phyloP scores from a whole-genome alignment of 345 rosid genomes.

The Pistacia vera region DNA sequence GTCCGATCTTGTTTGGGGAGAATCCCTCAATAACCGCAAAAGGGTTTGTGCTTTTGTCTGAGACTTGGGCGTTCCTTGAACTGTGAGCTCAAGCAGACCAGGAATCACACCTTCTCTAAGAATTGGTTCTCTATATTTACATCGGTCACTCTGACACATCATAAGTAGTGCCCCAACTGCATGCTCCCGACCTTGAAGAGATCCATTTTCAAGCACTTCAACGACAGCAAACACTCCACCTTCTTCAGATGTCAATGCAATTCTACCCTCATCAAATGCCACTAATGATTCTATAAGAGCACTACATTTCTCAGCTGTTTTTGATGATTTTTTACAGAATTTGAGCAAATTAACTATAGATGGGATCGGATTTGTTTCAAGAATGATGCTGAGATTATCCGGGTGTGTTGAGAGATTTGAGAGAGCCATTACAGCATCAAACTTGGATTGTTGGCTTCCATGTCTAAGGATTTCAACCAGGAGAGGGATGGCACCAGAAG shows the following conservation, averaged over 20 bases:
- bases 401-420: constrained; percentile 83
- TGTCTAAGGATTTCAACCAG: constrained; percentile 64
- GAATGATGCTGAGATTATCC: constrained; percentile 51
- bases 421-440: constrained; percentile 69
- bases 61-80: constrained; percentile 89
- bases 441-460: constrained; percentile 83
- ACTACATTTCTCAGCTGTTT: constrained; percentile 87
- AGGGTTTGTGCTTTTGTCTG: constrained; percentile 77
- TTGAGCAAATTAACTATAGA: constrained; percentile 60
- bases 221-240: constrained; percentile 87
- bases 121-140: constrained; percentile 88
- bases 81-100: constrained; percentile 93
- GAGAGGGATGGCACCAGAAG: constrained; percentile 78
- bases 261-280: constrained; percentile 74
- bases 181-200: constrained; percentile 79
- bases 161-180: constrained; percentile 80
- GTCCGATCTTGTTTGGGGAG: constrained; percentile 71
- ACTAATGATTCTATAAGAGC: constrained; percentile 73
- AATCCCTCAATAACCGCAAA: constrained; percentile 71
- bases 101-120: constrained; percentile 97
- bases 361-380: constrained; percentile 63
- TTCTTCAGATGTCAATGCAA: constrained; percentile 59
- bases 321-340: constrained; percentile 73
- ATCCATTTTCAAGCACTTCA: constrained; percentile 88
- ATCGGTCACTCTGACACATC: constrained; percentile 82